Evolutionary conservation across 169 alveolate species (phyloP).

Genomic region (Babesia caballi): DNA sequence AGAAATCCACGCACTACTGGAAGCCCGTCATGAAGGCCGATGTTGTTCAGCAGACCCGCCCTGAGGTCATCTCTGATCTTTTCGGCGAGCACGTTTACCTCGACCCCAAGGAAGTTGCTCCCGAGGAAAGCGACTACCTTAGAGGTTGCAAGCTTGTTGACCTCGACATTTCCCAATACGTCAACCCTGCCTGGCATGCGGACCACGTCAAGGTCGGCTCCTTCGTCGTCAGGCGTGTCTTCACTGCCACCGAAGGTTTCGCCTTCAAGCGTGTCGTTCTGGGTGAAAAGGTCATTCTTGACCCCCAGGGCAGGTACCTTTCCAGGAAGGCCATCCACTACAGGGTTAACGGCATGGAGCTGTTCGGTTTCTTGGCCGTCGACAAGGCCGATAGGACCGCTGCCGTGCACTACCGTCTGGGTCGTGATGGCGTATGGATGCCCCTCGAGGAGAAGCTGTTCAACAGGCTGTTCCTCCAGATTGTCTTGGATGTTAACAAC

Average conservation of each 20-base stretch:
- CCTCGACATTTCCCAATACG: not conserved
- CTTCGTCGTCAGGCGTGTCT: conserved; percentile 3
- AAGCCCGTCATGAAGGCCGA: not conserved
- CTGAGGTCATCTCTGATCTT: not conserved
- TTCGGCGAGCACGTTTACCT: not conserved
- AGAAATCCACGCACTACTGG: not conserved
- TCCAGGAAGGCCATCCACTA: conserved; percentile 23
- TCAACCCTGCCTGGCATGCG: conserved; percentile 1
- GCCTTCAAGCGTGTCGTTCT: not conserved
- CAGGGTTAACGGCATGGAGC: conserved; percentile 11
- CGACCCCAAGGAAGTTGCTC: not conserved
- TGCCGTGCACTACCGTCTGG: not conserved
- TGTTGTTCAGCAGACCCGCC: not conserved
- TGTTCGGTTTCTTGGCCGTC: not conserved
- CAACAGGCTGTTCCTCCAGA: not conserved
- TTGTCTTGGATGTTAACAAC: not conserved
- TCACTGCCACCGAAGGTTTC: conserved; percentile 4
- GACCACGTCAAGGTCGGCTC: not conserved
- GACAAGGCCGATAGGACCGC: not conserved
- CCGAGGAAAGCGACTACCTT: not conserved
- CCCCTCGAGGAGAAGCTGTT: not conserved
- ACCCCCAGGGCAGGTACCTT: conserved; percentile 2
- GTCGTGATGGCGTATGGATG: not conserved
- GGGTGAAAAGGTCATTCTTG: not conserved
- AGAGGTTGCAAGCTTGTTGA: not conserved